Conservation (phyloP, 169 alveolate genomes). For the Perkinsus olseni region DNA sequence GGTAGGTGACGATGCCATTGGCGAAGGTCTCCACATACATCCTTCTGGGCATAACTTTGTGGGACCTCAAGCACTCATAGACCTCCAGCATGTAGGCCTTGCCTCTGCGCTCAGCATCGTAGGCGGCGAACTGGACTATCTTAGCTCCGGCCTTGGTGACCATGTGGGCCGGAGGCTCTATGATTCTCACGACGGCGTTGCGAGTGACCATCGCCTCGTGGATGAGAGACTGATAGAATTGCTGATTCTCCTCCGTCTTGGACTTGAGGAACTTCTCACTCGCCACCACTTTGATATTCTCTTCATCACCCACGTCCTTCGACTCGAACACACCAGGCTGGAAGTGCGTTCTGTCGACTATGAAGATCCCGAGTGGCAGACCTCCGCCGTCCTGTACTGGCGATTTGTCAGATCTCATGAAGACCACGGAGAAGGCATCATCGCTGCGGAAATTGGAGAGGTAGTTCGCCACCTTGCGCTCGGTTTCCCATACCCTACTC, state of each 20-base stretch:
- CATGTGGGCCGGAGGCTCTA: neutral
- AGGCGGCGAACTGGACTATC: neutral
- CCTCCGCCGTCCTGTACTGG: neutral
- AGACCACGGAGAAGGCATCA: neutral
- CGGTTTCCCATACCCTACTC: neutral
- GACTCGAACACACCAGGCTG: neutral
- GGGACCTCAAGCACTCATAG: constrained; percentile 6
- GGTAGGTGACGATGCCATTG: constrained; percentile 22
- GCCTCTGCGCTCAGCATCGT: constrained; percentile 2
- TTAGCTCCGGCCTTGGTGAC: neutral
- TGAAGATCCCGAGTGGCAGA: neutral
- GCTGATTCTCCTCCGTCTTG: neutral
- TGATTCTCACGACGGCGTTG: neutral
- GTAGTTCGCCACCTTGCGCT: neutral
- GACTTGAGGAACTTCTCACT: neutral
- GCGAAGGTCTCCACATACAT: constrained; percentile 21
- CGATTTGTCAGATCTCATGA: neutral
- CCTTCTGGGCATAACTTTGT: constrained; percentile 9
- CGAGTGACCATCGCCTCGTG: neutral
- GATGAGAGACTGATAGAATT: neutral
- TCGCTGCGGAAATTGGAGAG: neutral
- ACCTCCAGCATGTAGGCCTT: neutral
- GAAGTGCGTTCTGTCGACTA: neutral
- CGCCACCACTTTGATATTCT: neutral
- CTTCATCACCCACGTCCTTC: neutral